Percentiles rank a stretch among this genome's conserved stretches.
These are phyloP conservation scores for Acanthochlamys bracteata DNA, from an alignment of 106 monocot species.

Conservation along the genomic window DNA sequence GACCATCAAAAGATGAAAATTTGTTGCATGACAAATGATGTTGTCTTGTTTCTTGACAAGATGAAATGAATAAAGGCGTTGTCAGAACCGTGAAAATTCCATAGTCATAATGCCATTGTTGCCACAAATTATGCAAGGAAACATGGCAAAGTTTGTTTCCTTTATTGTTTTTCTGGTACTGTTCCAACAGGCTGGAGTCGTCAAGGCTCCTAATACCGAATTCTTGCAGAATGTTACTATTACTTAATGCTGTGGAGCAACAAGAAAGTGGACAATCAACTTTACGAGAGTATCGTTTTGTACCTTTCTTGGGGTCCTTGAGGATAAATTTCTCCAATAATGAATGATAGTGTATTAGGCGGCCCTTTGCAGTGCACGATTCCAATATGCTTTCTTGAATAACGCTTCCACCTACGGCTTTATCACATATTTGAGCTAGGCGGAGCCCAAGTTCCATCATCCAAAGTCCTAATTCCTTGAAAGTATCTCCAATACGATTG, in stretches of 20 bases:
- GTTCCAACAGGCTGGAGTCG: neutral
- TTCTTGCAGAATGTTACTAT: neutral
- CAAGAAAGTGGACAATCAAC: neutral
- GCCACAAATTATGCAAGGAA: slow-evolving; percentile 57
- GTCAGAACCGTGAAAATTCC: slow-evolving; percentile 89
- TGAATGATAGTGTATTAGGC: slow-evolving; percentile 94
- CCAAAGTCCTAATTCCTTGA: slow-evolving; percentile 59
- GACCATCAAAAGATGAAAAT: slow-evolving; percentile 35
- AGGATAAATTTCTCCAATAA: slow-evolving; percentile 39
- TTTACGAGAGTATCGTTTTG: slow-evolving; percentile 14
- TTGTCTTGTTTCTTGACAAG: slow-evolving; percentile 14
- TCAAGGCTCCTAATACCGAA: slow-evolving; percentile 1
- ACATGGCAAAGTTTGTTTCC: slow-evolving; percentile 7
- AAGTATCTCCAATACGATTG: slow-evolving; percentile 41
- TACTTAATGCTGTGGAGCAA: neutral
- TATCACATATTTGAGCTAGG: slow-evolving; percentile 73
- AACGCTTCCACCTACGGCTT: slow-evolving; percentile 35
- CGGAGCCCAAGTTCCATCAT: slow-evolving; percentile 87
- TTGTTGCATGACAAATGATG: slow-evolving; percentile 7
- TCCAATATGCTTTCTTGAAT: slow-evolving; percentile 55
- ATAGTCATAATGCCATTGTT: slow-evolving; percentile 98
- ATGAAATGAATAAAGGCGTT: slow-evolving; percentile 57
- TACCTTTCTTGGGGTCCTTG: slow-evolving; percentile 27
- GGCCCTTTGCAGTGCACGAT: slow-evolving; percentile 67
- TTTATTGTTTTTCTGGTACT: neutral